A percentile compares a stretch with the other conserved stretches of the same genome.
Conservation (phyloP, 2,329 filamentous ascomycete genomes). For the Pseudopyrenochaeta lycopersici region DNA sequence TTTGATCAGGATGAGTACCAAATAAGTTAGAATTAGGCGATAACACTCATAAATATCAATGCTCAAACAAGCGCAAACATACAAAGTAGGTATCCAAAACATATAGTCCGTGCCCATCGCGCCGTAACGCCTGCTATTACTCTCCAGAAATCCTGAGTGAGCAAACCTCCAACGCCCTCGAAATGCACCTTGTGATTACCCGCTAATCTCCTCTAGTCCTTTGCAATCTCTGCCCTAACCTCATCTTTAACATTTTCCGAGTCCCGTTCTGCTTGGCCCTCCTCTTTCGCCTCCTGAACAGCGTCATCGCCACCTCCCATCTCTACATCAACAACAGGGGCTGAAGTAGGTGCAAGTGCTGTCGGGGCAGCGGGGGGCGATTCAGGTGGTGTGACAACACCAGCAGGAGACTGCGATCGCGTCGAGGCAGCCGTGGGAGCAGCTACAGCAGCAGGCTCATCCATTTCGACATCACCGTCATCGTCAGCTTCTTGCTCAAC, state of each 20-base stretch:
- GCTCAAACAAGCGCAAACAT: conserved; percentile 7
- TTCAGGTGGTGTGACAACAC: conserved; percentile 47
- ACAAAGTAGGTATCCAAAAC: conserved; percentile 25
- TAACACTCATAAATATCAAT: not conserved
- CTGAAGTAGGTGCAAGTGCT: conserved; percentile 25
- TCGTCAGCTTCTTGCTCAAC: conserved; percentile 36
- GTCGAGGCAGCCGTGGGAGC: conserved; percentile 24
- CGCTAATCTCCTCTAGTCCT: conserved; percentile 19
- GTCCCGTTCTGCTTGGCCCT: conserved; percentile 38
- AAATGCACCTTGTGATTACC: conserved; percentile 7
- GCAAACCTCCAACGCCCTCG: conserved; percentile 18
- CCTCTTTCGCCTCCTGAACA: conserved; percentile 32
- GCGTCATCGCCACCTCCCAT: conserved; percentile 33
- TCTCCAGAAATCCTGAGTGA: conserved; percentile 2
- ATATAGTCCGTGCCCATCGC: conserved; percentile 17
- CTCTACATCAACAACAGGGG: conserved; percentile 37
- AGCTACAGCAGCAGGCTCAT: conserved; percentile 29
- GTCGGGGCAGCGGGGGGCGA: conserved; percentile 36
- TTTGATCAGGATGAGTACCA: not conserved
- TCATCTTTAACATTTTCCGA: conserved; percentile 43
- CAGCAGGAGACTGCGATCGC: conserved; percentile 40
- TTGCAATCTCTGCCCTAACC: conserved; percentile 37
- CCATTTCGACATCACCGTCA: conserved; percentile 50
- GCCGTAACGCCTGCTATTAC: conserved; percentile 26
- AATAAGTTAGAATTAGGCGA: too few species aligned